Conservation (phyloP, 2,329 filamentous ascomycete species). For the Aspergillus pseudonomiae region DNA sequence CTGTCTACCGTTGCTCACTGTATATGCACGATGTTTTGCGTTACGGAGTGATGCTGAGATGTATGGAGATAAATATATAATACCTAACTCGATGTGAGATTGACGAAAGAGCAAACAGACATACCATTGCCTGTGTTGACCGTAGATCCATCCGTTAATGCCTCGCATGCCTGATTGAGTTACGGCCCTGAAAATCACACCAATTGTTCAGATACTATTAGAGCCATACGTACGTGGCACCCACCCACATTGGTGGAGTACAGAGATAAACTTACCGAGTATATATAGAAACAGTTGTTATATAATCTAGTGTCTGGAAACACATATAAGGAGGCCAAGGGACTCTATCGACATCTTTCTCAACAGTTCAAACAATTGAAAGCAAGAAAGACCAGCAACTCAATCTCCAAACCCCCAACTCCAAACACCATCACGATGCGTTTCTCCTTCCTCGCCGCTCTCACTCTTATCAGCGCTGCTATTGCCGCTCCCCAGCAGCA, state of each 20-base stretch:
- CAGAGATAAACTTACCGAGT: neutral
- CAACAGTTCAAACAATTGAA: neutral
- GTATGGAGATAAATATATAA: neutral
- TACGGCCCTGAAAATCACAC: neutral
- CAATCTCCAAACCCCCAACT: too few relatives aligned
- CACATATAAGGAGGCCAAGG: neutral
- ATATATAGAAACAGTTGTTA: neutral
- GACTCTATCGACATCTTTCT: neutral
- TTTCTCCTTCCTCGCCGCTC: slow-evolving; percentile 12
- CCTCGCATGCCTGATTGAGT: neutral
- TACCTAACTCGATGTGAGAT: too few relatives aligned
- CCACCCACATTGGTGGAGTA: neutral
- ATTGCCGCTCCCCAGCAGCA: slow-evolving; percentile 8
- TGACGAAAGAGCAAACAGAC: neutral
- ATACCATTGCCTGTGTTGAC: neutral
- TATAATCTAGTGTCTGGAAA: neutral
- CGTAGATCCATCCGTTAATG: too few relatives aligned
- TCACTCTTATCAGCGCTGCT: slow-evolving; percentile 12
- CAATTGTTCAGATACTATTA: neutral
- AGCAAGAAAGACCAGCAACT: neutral
- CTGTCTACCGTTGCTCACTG: too few relatives aligned
- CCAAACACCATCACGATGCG: slow-evolving; percentile 5
- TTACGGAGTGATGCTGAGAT: too few relatives aligned
- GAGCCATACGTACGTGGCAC: neutral
- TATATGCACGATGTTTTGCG: neutral